Percentiles rank a stretch among this genome's conserved stretches.
Conservation (phyloP, 23 red algal genomes). For the Gracilaria domingensis region DNA sequence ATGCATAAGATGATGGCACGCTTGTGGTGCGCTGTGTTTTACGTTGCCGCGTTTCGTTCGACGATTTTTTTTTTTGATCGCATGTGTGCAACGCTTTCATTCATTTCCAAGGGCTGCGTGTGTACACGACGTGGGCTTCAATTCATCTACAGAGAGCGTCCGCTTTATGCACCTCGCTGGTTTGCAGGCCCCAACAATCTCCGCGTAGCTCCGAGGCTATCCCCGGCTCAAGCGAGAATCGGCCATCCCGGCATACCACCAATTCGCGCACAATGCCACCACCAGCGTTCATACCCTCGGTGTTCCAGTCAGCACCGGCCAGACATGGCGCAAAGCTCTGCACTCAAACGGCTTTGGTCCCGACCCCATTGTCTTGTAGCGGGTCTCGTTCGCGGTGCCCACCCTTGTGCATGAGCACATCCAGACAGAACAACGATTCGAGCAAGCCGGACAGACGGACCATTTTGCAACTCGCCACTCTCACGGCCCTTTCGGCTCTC, state of each 20-base stretch:
- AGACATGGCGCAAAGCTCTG: not conserved
- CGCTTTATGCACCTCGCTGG: not conserved
- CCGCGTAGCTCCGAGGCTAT: not conserved
- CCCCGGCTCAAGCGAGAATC: not conserved
- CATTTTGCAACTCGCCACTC: constrained; percentile 2
- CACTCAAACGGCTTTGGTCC: not conserved
- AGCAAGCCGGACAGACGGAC: not conserved
- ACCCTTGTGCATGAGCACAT: not conserved
- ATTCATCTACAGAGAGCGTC: constrained; percentile 12
- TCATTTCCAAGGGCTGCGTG: not conserved
- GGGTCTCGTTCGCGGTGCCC: not conserved
- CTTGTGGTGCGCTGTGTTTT: not conserved
- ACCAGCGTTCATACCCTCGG: not conserved
- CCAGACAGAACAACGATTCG: not conserved
- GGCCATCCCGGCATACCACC: too few relatives aligned
- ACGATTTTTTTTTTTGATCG: not conserved
- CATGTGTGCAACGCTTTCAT: not conserved
- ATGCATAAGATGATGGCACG: not conserved
- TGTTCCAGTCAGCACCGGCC: not conserved
- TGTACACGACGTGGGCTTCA: not conserved
- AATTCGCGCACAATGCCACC: not conserved
- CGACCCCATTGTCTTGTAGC: not conserved
- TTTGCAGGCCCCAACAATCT: too few relatives aligned
- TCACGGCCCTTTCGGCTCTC: not conserved
- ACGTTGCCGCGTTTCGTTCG: not conserved